phyloP scores from a whole-genome alignment of 1,284 basidiomycete species.

The Moniliella sp. region DNA sequence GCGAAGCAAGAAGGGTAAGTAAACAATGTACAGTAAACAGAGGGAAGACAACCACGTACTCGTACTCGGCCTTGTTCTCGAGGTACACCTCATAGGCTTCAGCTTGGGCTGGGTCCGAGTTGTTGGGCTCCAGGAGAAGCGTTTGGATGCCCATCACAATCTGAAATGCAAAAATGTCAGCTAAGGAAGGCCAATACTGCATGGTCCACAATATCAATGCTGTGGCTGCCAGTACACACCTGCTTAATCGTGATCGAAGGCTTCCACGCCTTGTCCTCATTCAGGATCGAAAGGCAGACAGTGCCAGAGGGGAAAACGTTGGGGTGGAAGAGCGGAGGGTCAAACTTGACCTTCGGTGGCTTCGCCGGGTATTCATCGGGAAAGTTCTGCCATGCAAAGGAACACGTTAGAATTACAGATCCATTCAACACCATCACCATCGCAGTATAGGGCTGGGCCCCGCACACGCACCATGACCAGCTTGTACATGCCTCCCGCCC shows the following conservation, averaged over 20 bases:
- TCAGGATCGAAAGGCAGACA: slow-evolving; percentile 80
- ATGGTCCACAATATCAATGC: not conserved
- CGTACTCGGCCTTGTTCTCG: slow-evolving; percentile 35
- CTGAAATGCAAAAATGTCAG: no score
- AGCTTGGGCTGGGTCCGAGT: slow-evolving; percentile 80
- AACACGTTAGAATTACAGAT: slow-evolving; percentile 6
- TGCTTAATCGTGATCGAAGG: slow-evolving; percentile 97
- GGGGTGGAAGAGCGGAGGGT: slow-evolving; percentile 83
- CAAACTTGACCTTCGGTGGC: slow-evolving; percentile 91
- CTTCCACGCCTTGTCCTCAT: slow-evolving; percentile 98
- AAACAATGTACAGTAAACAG: not conserved
- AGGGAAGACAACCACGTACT: slow-evolving; percentile 6
- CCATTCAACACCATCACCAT: no score
- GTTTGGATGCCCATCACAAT: slow-evolving; percentile 88
- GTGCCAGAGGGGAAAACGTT: slow-evolving; percentile 98
- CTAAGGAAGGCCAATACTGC: no score
- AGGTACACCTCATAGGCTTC: slow-evolving; percentile 96
- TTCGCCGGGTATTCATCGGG: slow-evolving; percentile 56
- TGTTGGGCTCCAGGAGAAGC: slow-evolving; percentile 75
- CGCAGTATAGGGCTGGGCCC: slow-evolving; percentile 57
- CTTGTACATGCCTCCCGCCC: slow-evolving; percentile 88
- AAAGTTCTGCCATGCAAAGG: slow-evolving; percentile 3
- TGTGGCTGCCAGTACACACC: slow-evolving; percentile 37
- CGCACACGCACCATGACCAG: slow-evolving; percentile 48
- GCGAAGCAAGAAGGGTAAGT: not conserved